Base-by-base conservation (phyloP, 305 asterid genomes). In the Fraxinus albicans region DNA sequence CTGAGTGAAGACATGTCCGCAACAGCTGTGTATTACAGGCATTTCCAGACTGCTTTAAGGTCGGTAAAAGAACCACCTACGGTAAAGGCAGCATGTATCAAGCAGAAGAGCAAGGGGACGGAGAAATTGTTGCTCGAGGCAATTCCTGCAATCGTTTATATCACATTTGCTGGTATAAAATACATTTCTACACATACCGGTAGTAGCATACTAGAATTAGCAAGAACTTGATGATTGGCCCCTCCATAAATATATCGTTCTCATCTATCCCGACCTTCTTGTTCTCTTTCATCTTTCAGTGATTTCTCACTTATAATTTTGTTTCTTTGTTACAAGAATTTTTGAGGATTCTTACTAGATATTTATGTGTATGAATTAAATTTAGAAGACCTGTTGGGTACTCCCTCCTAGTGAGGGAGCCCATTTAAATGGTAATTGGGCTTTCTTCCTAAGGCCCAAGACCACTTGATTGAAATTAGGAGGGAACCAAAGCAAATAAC, bases 1-100 rank as follows among this genome's bases (percentile, higher is more conserved):
- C 84, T 96, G 31, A 89, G 98, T 85, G 99, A 96, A 87, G 94
- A 91, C 86, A 92, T 93, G 82, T 87, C 94, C 1, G 94, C 98
- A 77, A 80, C 91, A 3, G 88, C 86, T 3, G 96, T 94, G 34
- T 87, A 92, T 79, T 78, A 84, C 84, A 83, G 93, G 25, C 99
- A 96, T 86, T 94, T 96, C 79, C 89, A 90, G 83, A 83, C 79
- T 0, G 99, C 90, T 58, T 42, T 83, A 90, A 83, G 77, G 76
- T 92, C 96, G 19, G 83, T 93, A 23, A 94, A 86, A 80, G 98
- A 97, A 35, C 10, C 47, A 4, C 44, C 44, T 9, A 25, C 67
- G 40, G 65, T 29, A 7, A 83, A 25, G 76, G 23, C 44, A 38
- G 74, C 77, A 55, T 3, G 19, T 21, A 34, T 25, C 36, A 79